Conservation (phyloP, 2,329 filamentous ascomycete genomes). For the Truncatella angustata region DNA sequence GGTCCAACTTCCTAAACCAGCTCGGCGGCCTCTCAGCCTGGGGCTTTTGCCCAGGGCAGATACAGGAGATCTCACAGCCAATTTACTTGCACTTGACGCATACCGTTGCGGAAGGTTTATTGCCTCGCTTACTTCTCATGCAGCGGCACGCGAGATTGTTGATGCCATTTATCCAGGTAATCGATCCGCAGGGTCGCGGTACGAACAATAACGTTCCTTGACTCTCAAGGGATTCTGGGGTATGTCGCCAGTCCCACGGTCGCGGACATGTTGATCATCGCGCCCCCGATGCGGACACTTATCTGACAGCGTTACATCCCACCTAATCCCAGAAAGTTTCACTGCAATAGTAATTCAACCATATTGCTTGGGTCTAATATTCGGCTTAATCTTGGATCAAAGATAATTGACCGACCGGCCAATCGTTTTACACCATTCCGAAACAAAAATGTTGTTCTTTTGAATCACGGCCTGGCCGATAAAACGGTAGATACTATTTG, state of each 20-base stretch:
- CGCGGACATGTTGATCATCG: not conserved
- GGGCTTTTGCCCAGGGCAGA: not conserved
- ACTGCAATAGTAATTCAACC: not conserved
- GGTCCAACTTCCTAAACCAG: slow-evolving; percentile 8
- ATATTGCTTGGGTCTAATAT: not conserved
- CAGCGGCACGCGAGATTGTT: too few species aligned
- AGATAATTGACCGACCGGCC: not conserved
- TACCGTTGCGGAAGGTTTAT: slow-evolving; percentile 5
- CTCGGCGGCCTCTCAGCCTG: not conserved
- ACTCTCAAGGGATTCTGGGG: not conserved
- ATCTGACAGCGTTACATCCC: slow-evolving; percentile 4
- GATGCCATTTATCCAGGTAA: too few species aligned
- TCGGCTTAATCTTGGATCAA: slow-evolving; percentile 10
- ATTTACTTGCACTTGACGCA: not conserved
- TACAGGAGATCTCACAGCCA: not conserved
- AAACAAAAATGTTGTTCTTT: too few species aligned
- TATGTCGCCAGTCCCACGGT: not conserved
- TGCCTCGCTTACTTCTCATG: not conserved
- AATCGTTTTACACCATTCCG: slow-evolving; percentile 3
- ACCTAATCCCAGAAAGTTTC: not conserved
- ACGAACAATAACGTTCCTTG: not conserved
- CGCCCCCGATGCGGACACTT: not conserved
- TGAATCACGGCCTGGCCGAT: too few species aligned
- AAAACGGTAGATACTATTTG: too few species aligned
- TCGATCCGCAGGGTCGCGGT: too few species aligned